Base-by-base conservation (phyloP, 768 basidiomycete genomes). In the Serendipita indica region DNA sequence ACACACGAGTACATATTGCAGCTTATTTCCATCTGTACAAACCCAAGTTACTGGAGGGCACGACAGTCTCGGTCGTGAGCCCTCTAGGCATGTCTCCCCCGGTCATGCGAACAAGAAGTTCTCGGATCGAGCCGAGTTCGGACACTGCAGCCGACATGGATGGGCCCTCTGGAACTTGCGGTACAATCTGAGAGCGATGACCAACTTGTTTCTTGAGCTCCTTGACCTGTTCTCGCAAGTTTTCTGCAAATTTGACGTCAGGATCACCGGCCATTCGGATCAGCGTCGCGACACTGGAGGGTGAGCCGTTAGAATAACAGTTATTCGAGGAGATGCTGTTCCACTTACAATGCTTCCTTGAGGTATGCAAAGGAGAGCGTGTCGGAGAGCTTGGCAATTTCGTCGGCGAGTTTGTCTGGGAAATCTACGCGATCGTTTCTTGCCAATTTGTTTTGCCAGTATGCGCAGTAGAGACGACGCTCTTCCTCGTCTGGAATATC, bases 301-400 rank as follows among this genome's bases (percentile, higher is more conserved):
- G 3, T 33, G 7, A 34, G 22, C 20, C 22, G 27, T 39, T 33
- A 39, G 52, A 39, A 22, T 6, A 5, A 27, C 12, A 30, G 28
- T 4, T 57, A 27, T n/a, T 18, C 30, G 59, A 43, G 16, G 59
- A 32, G 28, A 25, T 32, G 25, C 35, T 18, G n/a, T n/a, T n/a
- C n/a, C n/a, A 58, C 86, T 61, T 67, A 91, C 89, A 91, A 91
- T 2, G 80, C 86, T 69, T 91, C 89, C 68, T 93, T 91, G 64
- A 92, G 72, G 69, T 89, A 91, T 0, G 89, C 87, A 67, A 91
- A 91, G 63, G 83, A 86, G 72, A 91, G 91, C 30, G 73, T 71
- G 32, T 76, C 72, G 0, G 88, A 90, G 60, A 69, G 57, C 7
- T 74, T 69, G 3, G 82, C 86, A 27, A 86, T 72, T 62, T 80